Conservation (phyloP, 768 basidiomycete species). For the Trametes gibbosa region DNA sequence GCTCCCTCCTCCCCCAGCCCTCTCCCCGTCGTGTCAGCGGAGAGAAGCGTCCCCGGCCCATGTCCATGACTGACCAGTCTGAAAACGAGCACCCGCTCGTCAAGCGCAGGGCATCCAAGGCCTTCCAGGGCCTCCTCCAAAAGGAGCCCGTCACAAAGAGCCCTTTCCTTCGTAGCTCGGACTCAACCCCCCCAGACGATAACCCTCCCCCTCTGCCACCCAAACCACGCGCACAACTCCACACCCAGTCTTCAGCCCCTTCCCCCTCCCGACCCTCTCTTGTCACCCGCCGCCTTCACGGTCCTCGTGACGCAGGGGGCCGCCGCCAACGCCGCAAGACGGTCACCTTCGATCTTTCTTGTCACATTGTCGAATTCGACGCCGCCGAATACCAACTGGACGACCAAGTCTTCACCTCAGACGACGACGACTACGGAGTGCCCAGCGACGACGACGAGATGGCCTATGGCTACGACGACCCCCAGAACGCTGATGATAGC, state of each 20-base stretch:
- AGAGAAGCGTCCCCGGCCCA: constrained; percentile 73
- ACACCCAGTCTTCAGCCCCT: constrained; percentile 24
- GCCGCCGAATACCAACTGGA: constrained; percentile 47
- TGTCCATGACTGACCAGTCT: constrained; percentile 67
- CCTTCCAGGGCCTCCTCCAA: constrained; percentile 68
- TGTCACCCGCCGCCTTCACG: constrained; percentile 58
- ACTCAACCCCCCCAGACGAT: constrained; percentile 25
- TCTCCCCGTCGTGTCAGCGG: constrained; percentile 60
- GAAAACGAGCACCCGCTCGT: constrained; percentile 72
- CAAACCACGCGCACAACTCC: constrained; percentile 10
- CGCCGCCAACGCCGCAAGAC: constrained; percentile 63
- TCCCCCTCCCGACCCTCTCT: constrained; percentile 29
- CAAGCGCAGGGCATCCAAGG: constrained; percentile 75
- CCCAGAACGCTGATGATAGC: constrained; percentile 51
- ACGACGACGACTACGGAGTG: constrained; percentile 30
- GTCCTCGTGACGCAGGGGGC: constrained; percentile 57
- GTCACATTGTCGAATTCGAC: constrained; percentile 82
- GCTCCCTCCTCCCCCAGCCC: constrained; percentile 54
- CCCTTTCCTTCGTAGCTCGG: constrained; percentile 51
- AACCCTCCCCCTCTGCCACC: constrained; percentile 27
- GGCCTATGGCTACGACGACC: constrained; percentile 24
- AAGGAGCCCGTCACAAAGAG: constrained; percentile 81
- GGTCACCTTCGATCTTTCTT: constrained; percentile 75
- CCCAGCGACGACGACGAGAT: constrained; percentile 19
- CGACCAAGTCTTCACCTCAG: constrained; percentile 45